Conservation (phyloP, 768 basidiomycete species). For the Serendipita vermifera region DNA sequence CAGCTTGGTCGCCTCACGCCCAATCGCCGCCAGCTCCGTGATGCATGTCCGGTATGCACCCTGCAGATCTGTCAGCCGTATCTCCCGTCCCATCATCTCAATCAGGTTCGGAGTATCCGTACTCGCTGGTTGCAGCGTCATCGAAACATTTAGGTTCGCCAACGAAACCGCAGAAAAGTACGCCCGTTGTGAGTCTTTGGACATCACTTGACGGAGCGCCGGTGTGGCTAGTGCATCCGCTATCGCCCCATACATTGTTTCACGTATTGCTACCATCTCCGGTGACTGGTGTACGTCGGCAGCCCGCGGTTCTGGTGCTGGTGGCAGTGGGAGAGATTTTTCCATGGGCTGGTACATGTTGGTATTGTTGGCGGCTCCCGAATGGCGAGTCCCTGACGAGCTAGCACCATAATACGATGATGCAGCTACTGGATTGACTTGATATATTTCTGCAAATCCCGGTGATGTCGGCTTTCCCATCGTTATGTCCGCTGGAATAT, state of each 20-base stretch:
- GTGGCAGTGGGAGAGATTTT: background rate
- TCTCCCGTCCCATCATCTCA: conserved; percentile 30
- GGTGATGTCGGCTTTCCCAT: conserved; percentile 6
- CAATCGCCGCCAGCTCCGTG: conserved; percentile 45
- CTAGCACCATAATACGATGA: background rate
- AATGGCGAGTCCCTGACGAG: background rate
- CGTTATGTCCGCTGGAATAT: no score
- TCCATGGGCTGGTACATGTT: background rate
- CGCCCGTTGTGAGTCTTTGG: conserved; percentile 50
- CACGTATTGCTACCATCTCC: conserved; percentile 65
- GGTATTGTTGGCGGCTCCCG: background rate
- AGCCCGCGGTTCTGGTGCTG: background rate
- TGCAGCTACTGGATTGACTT: conserved; percentile 6
- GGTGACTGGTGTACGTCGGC: conserved; percentile 34
- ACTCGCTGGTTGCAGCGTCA: conserved; percentile 30
- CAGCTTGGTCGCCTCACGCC: conserved; percentile 35
- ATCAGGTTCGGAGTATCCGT: conserved; percentile 36
- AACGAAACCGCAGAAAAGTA: conserved; percentile 67
- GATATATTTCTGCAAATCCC: background rate
- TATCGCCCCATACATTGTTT: conserved; percentile 73
- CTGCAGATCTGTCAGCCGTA: conserved; percentile 53
- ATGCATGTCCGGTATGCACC: conserved; percentile 53
- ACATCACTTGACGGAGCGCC: conserved; percentile 42
- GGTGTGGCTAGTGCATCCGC: conserved; percentile 53
- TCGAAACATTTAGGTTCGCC: conserved; percentile 57